Evolutionary conservation across 2,329 filamentous ascomycete genomes (phyloP), one percentile per base, ranked within the genome.

Genomic region (Microsporum audouinii): DNA sequence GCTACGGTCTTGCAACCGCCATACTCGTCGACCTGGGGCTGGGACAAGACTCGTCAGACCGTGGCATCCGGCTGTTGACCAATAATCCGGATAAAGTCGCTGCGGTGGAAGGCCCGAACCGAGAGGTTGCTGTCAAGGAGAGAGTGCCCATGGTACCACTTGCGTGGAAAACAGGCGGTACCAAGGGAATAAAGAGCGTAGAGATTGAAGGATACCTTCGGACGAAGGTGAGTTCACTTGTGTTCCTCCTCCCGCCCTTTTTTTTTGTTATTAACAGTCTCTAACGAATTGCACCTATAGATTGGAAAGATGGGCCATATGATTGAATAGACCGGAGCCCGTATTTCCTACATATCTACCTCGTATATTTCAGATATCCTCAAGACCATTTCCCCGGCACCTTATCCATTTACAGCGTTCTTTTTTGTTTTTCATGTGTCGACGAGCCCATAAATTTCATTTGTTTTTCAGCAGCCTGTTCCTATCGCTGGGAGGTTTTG

Each of bases 51-150:
- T 73, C 77, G 10, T 88, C 91, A 33, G 68, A 71, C 29, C 69
- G 73, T 34, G 76, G 76, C 12, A 86, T 97, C 59, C 81, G 89
- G 39, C 77, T 99, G 58, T 77, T 99, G 68, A 99, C 94, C 7
- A 99, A 99, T 73, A 99, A 99, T 69, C 94, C 94, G 0, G 94
- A 99, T 68, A 99, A 99, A 78, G 89, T 99, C 47, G 81, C 90
- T 14, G 94, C 94, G 0, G 88, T 99, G 0, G 94, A 99, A 73
- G 94, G 94, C 0, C 91, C 91, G 0, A 89, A 89, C 66, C 79
- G 91, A 8, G 92, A 99, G 75, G 81, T 99, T 10, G 81, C 88
- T 6, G 94, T 99, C 1, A 88, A 82, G 66, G 92, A 97, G 75
- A 79, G 94, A 53, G 91, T 99, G 10, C 87, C 91, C 1, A 99